Conservation (phyloP, 2,329 filamentous ascomycete species). For the Chaetomium sp. region DNA sequence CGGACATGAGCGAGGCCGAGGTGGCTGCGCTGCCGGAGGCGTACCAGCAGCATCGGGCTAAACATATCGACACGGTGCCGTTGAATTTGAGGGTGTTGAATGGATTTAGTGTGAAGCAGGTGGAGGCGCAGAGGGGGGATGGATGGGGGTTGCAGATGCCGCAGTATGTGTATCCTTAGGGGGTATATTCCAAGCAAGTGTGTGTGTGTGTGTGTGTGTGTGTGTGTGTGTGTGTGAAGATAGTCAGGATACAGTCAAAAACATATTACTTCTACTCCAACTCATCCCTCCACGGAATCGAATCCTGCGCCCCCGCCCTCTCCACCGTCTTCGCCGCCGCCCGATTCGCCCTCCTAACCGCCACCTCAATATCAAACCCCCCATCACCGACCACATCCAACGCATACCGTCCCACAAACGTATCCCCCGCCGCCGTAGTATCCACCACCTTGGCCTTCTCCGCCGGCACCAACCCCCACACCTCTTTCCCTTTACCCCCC, state of each 20-base stretch:
- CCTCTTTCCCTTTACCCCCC: no score
- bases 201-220: no score
- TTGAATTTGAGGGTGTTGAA: slow-evolving; percentile 37
- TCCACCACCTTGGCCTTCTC: slow-evolving; percentile 74
- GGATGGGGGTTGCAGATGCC: slow-evolving; percentile 27
- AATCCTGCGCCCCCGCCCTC: slow-evolving; percentile 56
- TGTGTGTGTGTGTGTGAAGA: no score
- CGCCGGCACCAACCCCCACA: slow-evolving; percentile 50
- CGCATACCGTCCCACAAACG: slow-evolving; percentile 85
- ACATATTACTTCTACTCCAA: slow-evolving; percentile 21
- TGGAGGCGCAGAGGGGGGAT: slow-evolving; percentile 24
- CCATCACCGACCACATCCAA: slow-evolving; percentile 54
- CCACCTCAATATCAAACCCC: slow-evolving; percentile 49
- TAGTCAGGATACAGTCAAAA: no score
- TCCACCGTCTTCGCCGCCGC: slow-evolving; percentile 62
- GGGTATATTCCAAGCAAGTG: no score
- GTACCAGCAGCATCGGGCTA: slow-evolving; percentile 18
- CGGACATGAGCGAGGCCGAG: slow-evolving; percentile 31
- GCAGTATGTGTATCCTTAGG: slow-evolving; percentile 37
- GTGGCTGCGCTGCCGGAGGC: slow-evolving; percentile 29
- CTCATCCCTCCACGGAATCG: slow-evolving; percentile 59
- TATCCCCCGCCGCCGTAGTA: slow-evolving; percentile 91
- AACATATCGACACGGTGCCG: slow-evolving; percentile 20
- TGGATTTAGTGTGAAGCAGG: slow-evolving; percentile 30
- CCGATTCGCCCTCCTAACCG: slow-evolving; percentile 53